Evolutionary conservation across 805 yeast species (phyloP).

Genomic region (Tetrapisispora taiwanensis): DNA sequence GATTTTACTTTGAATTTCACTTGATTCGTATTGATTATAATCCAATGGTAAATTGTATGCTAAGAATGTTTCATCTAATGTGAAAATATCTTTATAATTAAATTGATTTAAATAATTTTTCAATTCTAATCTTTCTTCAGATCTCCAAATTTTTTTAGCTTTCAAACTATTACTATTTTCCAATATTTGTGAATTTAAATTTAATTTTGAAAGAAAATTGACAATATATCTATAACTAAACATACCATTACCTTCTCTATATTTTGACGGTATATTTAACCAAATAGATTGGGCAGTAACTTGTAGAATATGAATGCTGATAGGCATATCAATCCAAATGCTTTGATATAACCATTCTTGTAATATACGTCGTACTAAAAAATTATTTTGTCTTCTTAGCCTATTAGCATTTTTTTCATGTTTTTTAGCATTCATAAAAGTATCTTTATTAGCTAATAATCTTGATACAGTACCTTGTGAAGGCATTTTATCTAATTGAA

Average conservation of each 20-base stretch:
- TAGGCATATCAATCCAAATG: constrained; percentile 56
- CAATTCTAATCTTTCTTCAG: constrained; percentile 44
- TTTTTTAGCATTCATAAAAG: constrained; percentile 30
- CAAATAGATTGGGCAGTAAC: constrained; percentile 55
- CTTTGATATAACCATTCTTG: constrained; percentile 65
- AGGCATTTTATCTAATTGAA: constrained; percentile 44
- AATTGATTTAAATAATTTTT: constrained; percentile 38
- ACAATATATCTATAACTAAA: constrained; percentile 53
- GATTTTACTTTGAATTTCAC: constrained; percentile 28
- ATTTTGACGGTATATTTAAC: constrained; percentile 42
- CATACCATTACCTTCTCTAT: constrained; percentile 53
- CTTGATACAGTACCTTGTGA: constrained; percentile 61
- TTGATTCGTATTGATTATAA: constrained; percentile 38
- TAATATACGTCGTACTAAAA: constrained; percentile 45
- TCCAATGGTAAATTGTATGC: constrained; percentile 54
- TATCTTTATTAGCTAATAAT: constrained; percentile 46
- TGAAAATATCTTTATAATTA: constrained; percentile 43
- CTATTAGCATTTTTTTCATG: constrained; percentile 41
- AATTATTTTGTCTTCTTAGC: constrained; percentile 43
- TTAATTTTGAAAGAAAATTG: constrained; percentile 39
- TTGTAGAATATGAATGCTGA: constrained; percentile 52
- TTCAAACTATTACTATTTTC: constrained; percentile 34
- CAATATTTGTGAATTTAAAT: constrained; percentile 39
- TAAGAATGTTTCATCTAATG: constrained; percentile 52
- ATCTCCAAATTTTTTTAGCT: constrained; percentile 48